These are phyloP conservation scores for Barbarea vulgaris DNA, from an alignment of 345 rosid genomes.

Conservation along the genomic window DNA sequence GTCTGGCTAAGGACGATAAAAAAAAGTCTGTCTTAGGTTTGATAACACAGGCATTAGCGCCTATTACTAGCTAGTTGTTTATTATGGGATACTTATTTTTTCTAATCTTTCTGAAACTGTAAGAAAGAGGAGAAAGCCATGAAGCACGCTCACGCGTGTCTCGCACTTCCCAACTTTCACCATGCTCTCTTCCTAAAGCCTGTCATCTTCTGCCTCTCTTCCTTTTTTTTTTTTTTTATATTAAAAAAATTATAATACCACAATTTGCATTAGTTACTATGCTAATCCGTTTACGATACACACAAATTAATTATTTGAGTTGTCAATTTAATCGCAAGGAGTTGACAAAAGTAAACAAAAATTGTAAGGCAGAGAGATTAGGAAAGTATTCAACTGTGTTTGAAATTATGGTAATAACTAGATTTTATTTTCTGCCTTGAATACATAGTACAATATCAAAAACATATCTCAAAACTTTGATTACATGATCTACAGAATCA, in stretches of 20 bases:
- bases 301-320: neutral
- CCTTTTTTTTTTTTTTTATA: neutral
- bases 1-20: neutral
- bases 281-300: neutral
- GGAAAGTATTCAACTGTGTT: neutral
- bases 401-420: constrained; percentile 13
- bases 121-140: constrained; percentile 32
- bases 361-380: neutral
- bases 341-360: too few species aligned
- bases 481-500: constrained; percentile 26
- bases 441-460: constrained; percentile 11
- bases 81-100: constrained; percentile 1
- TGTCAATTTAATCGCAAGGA: neutral
- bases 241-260: neutral
- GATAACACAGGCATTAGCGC: neutral
- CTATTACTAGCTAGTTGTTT: constrained; percentile 10
- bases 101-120: constrained; percentile 8
- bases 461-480: constrained; percentile 24
- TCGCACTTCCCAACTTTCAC: constrained; percentile 34
- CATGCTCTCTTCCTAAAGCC: constrained; percentile 30
- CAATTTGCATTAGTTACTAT: neutral
- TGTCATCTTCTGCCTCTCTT: constrained; percentile 6
- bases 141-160: constrained; percentile 48
- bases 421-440: neutral
- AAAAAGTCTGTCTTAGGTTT: neutral